Evolutionary conservation across 345 rosid species (phyloP).

Genomic region (Eucalyptus urophylla): DNA sequence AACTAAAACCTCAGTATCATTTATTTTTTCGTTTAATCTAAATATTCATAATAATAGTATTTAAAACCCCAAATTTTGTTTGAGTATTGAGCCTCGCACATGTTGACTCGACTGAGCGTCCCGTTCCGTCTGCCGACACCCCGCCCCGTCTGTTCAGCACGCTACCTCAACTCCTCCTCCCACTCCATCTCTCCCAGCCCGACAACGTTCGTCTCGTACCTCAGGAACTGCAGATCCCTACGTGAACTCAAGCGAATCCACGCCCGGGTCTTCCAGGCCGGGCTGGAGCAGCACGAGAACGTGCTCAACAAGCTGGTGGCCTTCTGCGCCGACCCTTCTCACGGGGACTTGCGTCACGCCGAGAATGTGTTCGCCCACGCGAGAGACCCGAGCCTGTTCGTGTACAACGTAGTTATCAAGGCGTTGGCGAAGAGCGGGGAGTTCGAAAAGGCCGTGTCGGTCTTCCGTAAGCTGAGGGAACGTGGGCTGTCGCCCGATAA

Average conservation of each 20-base stretch:
- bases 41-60: not conserved
- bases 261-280: slow-evolving; percentile 21
- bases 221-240: slow-evolving; percentile 22
- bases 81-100: not conserved
- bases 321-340: slow-evolving; percentile 16
- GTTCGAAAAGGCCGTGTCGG: slow-evolving; percentile 20
- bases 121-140: not conserved
- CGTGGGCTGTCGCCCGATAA: slow-evolving; percentile 55
- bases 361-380: slow-evolving; percentile 12
- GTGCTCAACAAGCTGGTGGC: slow-evolving; percentile 29
- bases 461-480: slow-evolving; percentile 32
- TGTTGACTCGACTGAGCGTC: not conserved
- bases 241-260: slow-evolving; percentile 34
- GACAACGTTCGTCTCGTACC: slow-evolving; percentile 15
- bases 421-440: slow-evolving; percentile 27
- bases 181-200: not conserved
- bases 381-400: slow-evolving; percentile 19
- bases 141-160: not conserved
- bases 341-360: slow-evolving; percentile 17
- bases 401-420: slow-evolving; percentile 51
- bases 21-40: not conserved
- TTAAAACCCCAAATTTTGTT: not conserved
- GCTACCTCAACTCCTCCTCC: not conserved
- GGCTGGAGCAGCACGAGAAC: slow-evolving; percentile 18
- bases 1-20: not conserved